Percentiles rank a stretch among this genome's conserved stretches.
Conservation (phyloP, 2,329 filamentous ascomycete species). For the Pseudogymnoascus sp. region DNA sequence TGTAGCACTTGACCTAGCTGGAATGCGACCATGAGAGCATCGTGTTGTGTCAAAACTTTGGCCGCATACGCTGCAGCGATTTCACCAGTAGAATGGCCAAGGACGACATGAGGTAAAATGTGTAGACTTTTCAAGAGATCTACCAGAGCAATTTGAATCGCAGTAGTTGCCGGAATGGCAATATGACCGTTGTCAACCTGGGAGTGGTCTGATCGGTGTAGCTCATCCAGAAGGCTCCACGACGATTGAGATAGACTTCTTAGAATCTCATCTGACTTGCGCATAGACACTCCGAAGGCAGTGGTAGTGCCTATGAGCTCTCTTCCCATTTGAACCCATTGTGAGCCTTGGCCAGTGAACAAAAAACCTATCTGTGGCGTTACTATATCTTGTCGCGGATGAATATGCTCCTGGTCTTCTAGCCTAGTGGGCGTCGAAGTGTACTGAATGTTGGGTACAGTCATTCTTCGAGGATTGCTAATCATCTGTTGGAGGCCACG, state of each 20-base stretch:
- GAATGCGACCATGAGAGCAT: constrained; percentile 39
- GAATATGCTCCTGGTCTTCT: not conserved
- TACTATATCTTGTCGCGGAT: not conserved
- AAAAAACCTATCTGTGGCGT: constrained; percentile 18
- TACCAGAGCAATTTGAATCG: constrained; percentile 39
- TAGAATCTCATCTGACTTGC: not conserved
- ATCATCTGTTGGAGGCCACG: not conserved
- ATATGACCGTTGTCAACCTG: not conserved
- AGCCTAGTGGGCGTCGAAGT: not conserved
- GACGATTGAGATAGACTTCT: not conserved
- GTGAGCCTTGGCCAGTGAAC: constrained; percentile 27
- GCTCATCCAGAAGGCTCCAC: not conserved
- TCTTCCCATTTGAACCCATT: constrained; percentile 23
- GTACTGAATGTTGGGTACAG: not conserved
- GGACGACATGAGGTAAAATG: constrained; percentile 32
- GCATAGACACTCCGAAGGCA: not conserved
- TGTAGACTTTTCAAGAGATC: constrained; percentile 37
- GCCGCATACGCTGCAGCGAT: constrained; percentile 40
- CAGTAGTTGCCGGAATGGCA: constrained; percentile 30
- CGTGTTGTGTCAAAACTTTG: constrained; percentile 27
- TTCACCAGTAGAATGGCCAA: constrained; percentile 41
- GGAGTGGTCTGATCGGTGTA: constrained; percentile 8
- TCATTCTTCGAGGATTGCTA: not conserved
- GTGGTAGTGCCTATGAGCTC: constrained; percentile 15
- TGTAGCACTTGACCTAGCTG: constrained; percentile 19